phyloP scores from a whole-genome alignment of 495 filamentous ascomycete species.

The Penicillium silybi region DNA sequence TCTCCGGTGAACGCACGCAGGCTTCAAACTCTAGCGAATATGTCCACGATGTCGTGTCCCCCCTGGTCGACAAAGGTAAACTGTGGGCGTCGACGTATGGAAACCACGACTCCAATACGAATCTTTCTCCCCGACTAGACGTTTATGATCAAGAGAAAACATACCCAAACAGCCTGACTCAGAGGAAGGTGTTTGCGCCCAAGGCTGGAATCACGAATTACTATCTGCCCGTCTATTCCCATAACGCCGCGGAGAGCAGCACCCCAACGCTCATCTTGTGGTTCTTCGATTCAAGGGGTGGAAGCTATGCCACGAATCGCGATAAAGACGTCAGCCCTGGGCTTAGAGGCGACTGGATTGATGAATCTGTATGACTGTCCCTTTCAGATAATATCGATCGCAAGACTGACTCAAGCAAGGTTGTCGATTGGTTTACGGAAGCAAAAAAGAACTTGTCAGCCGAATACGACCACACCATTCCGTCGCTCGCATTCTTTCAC shows the following conservation, averaged over 20 bases:
- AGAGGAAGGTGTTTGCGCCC: constrained; percentile 36
- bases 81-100: constrained; percentile 70
- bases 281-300: constrained; percentile 74
- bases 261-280: constrained; percentile 57
- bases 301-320: constrained; percentile 46
- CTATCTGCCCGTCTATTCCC: constrained; percentile 51
- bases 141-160: constrained; percentile 53
- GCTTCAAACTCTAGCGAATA: constrained; percentile 55
- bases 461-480: constrained; percentile 44
- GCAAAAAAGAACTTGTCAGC: constrained; percentile 41
- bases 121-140: constrained; percentile 46
- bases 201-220: constrained; percentile 67
- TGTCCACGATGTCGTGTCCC: constrained; percentile 56
- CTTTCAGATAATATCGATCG: neutral
- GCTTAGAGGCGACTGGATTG: constrained; percentile 35
- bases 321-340: constrained; percentile 29
- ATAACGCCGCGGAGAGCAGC: neutral
- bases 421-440: constrained; percentile 58
- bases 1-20: constrained; percentile 64
- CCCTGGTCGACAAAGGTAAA: constrained; percentile 49
- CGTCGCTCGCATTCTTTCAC: constrained; percentile 68
- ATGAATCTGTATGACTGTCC: constrained; percentile 18
- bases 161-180: constrained; percentile 53
- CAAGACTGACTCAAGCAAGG: constrained; percentile 17
- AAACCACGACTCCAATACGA: constrained; percentile 66